These are phyloP conservation scores for Pseudopithomyces chartarum DNA, from an alignment of 2,329 filamentous ascomycete species.

Conservation along the genomic window DNA sequence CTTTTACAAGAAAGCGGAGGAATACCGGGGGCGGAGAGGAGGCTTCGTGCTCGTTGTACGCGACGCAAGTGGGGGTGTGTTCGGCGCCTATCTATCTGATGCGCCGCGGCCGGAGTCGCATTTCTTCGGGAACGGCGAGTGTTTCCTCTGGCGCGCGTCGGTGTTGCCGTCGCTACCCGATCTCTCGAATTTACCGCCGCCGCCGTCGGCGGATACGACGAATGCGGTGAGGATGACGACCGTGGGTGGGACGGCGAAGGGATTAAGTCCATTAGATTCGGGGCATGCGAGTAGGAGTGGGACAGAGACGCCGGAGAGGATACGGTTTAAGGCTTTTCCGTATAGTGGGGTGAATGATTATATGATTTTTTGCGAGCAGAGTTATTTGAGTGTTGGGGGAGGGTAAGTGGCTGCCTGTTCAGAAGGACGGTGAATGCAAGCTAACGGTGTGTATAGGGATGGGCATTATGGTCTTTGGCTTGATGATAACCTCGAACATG, in stretches of 20 bases:
- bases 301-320: slow-evolving; percentile 69
- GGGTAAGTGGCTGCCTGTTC: slow-evolving; percentile 53
- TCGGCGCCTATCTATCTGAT: slow-evolving; percentile 94
- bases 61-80: slow-evolving; percentile 78
- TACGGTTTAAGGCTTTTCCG: slow-evolving; percentile 96
- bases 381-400: slow-evolving; percentile 85
- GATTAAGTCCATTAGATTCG: slow-evolving; percentile 34
- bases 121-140: slow-evolving; percentile 96
- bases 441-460: slow-evolving; percentile 55
- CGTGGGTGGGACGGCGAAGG: slow-evolving; percentile 37
- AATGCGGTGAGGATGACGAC: slow-evolving; percentile 67
- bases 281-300: slow-evolving; percentile 47
- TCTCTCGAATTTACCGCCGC: slow-evolving; percentile 66
- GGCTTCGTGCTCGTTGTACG: slow-evolving; percentile 89
- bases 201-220: slow-evolving; percentile 70
- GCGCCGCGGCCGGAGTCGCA: slow-evolving; percentile 78
- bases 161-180: slow-evolving; percentile 61
- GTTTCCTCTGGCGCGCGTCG: slow-evolving; percentile 85
- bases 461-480: slow-evolving; percentile 95
- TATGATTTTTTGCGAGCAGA: slow-evolving; percentile 87
- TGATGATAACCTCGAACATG: slow-evolving; percentile 81
- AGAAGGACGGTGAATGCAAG: slow-evolving; percentile 4
- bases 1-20: slow-evolving; percentile 78
- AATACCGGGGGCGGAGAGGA: slow-evolving; percentile 69
- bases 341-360: slow-evolving; percentile 97